phyloP scores from a whole-genome alignment of 805 yeast genomes.

The Alloascoidea africana region DNA sequence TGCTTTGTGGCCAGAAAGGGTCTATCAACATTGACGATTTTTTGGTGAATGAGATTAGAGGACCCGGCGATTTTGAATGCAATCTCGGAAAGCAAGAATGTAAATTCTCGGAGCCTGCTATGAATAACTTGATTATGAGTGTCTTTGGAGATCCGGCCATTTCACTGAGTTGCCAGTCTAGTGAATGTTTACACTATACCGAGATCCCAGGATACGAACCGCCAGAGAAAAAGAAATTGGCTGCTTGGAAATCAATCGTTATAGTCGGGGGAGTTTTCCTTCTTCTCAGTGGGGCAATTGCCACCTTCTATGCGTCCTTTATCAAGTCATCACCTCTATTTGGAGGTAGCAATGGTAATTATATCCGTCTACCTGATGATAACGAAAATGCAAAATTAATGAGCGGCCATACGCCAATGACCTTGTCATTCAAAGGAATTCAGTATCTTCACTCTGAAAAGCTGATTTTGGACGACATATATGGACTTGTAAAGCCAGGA shows the following conservation, averaged over 20 bases:
- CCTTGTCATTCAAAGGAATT: conserved; percentile 62
- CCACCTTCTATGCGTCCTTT: conserved; percentile 23
- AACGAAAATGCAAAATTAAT: conserved; percentile 30
- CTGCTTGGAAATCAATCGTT: conserved; percentile 27
- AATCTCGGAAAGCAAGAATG: conserved; percentile 51
- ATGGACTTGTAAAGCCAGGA: conserved; percentile 74
- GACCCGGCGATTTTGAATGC: conserved; percentile 89
- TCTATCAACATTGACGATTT: conserved; percentile 92
- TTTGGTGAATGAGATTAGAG: conserved; percentile 72
- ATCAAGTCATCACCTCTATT: conserved; percentile 52
- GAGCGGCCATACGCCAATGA: conserved; percentile 46
- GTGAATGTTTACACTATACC: conserved; percentile 86
- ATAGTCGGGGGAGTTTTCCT: conserved; percentile 21
- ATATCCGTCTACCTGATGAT: conserved; percentile 17
- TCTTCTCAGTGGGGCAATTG: conserved; percentile 16
- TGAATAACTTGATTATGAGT: conserved; percentile 80
- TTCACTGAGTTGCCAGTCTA: conserved; percentile 63
- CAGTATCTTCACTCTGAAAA: conserved; percentile 33
- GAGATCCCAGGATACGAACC: conserved; percentile 81
- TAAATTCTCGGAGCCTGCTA: conserved; percentile 83
- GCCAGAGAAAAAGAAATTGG: conserved; percentile 36
- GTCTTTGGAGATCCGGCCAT: conserved; percentile 94
- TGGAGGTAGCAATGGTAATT: conserved; percentile 14
- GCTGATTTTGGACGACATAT: conserved; percentile 43
- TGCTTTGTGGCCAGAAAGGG: conserved; percentile 89